phyloP scores from a whole-genome alignment of 257 asterid genomes.

The Verbascum thapsus region DNA sequence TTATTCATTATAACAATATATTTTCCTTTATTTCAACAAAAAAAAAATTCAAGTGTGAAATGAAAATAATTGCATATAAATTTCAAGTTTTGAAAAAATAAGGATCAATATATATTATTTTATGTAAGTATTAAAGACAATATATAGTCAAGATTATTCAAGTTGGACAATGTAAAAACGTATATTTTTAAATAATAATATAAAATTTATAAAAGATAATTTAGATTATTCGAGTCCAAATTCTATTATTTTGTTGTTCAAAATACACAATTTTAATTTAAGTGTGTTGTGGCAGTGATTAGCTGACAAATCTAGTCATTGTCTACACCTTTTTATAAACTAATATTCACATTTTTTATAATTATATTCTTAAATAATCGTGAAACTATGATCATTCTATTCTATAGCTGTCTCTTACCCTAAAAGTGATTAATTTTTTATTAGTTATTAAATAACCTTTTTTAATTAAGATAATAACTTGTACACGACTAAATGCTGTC shows the following conservation, averaged over 20 bases:
- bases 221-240: constrained; percentile 29
- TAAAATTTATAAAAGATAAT: constrained; percentile 35
- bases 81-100: too few species aligned
- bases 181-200: too few species aligned
- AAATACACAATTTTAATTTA: constrained; percentile 26
- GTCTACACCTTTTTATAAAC: constrained; percentile 28
- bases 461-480: too few species aligned
- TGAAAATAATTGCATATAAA: too few species aligned
- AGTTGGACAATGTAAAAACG: too few species aligned
- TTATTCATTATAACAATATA: too few species aligned
- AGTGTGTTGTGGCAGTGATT: constrained; percentile 37
- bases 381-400: constrained; percentile 54
- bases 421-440: constrained; percentile 16
- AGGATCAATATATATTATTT: too few species aligned
- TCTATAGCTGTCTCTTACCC: constrained; percentile 29
- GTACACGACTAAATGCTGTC: too few species aligned
- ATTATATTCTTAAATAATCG: constrained; percentile 39
- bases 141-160: too few species aligned
- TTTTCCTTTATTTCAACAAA: too few species aligned
- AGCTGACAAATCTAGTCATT: constrained; percentile 43
- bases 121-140: too few species aligned
- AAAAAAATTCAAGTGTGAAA: too few species aligned
- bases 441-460: neutral
- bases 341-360: neutral
- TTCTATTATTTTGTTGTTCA: constrained; percentile 32